Evolutionary conservation across 805 yeast genomes (phyloP), one percentile per base, ranked within the genome.

Genomic region (Crinitomyces ghanaensis): DNA sequence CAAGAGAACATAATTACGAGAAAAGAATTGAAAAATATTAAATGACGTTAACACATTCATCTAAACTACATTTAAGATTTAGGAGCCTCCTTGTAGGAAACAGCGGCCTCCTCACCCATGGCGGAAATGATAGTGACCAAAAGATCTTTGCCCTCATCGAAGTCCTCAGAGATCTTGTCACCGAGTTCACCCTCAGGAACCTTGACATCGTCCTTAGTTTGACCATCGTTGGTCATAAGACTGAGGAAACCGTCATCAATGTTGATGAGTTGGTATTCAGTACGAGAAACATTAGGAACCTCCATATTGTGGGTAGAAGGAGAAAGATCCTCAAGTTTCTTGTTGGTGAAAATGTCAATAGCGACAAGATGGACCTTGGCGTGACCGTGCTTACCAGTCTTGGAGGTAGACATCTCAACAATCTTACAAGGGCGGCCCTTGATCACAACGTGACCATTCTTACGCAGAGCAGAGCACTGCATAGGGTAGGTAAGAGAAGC

Each of bases 371-470:
- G 97, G 68, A 91, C 98, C 78, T 91, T 91, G 66, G 98, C 98
- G 91, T 91, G 98, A 74, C 98, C 98, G 81, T 91, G 98, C 96
- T 91, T 91, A 72, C 98, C 98, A 56, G 98, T 91, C 81, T 91
- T 91, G 60, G 98, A 91, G 62, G 98, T 91, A 46, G 98, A 91
- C 98, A 91, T 91, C 67, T 91, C 98, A 58, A 91, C 93, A 68
- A 91, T 91, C 79, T 91, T 91, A 77, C 97, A 91, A 65, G 98
- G 98, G 77, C 98, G 93, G 60, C 83, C 74, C 76, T 91, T 91
- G 73, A 88, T 91, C 56, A 78, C 93, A 63, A 91, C 98, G 78
- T 83, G 93, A 62, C 98, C 98, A 75, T 76, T 81, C 93, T 91
- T 91, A 78, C 98, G 86, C 70, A 91, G 84, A 53, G 98, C 95